These are phyloP conservation scores for Hygrophila difformis DNA, from an alignment of 257 asterid genomes.

Conservation along the genomic window DNA sequence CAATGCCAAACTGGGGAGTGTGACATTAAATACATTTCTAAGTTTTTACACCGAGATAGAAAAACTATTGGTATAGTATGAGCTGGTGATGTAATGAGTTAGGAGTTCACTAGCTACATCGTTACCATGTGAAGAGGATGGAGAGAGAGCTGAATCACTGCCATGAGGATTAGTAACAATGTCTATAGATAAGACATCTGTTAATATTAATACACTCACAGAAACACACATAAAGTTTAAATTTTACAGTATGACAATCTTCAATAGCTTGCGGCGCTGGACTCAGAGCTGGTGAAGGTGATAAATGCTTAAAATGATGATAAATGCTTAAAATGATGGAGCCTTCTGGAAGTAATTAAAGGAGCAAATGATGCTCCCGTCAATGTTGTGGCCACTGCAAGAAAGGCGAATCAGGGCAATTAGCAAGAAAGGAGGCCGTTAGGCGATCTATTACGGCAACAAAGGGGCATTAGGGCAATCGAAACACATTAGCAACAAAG, in stretches of 20 bases:
- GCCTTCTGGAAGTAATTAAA: conserved; percentile 22
- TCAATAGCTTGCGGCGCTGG: conserved; percentile 51
- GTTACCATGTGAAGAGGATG: conserved; percentile 35
- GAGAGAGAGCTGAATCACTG: conserved; percentile 29
- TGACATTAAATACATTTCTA: no score
- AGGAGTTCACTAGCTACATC: conserved; percentile 57
- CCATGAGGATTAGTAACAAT: conserved; percentile 42
- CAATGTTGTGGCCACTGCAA: conserved; percentile 39
- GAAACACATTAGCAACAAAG: no score
- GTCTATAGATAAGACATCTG: conserved; percentile 28
- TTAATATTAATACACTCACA: no score
- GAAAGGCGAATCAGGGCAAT: no score
- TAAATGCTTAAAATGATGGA: conserved; percentile 32
- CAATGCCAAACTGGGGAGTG: no score
- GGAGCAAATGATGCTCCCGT: conserved; percentile 35
- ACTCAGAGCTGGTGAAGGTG: conserved; percentile 29
- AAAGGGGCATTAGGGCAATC: no score
- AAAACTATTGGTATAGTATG: no score
- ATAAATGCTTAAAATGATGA: no score
- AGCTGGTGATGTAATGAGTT: no score
- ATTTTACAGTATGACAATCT: background rate
- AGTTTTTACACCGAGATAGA: no score
- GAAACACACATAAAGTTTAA: conserved; percentile 15
- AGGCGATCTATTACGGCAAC: no score
- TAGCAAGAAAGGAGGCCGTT: no score